These are phyloP conservation scores for Globisporangium nodosum DNA, from an alignment of 352 stramenopile genomes.

Conservation along the genomic window DNA sequence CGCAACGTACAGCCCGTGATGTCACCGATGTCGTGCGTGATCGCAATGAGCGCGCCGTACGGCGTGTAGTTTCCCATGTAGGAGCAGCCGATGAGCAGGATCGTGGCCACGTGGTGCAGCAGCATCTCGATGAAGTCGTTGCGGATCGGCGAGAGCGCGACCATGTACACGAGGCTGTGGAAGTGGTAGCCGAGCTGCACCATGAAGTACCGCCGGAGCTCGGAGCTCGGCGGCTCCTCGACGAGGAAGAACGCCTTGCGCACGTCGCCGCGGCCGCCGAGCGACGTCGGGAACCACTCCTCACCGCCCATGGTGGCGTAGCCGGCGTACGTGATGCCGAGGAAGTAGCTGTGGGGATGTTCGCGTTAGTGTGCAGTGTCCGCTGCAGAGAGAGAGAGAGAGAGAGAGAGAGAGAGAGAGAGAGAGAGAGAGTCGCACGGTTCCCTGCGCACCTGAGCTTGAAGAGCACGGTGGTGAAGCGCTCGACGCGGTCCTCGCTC, in stretches of 20 bases:
- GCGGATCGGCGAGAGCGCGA: conserved; percentile 46
- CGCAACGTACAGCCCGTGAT: conserved; percentile 38
- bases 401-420: too few relatives aligned
- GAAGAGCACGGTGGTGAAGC: conserved; percentile 68
- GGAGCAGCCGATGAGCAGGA: conserved; percentile 42
- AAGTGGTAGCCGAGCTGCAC: conserved; percentile 55
- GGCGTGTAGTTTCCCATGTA: conserved; percentile 45
- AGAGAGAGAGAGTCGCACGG: too few relatives aligned
- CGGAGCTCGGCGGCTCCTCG: conserved; percentile 23
- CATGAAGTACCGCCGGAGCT: conserved; percentile 41
- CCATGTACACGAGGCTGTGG: conserved; percentile 48
- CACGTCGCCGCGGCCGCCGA: conserved; percentile 31
- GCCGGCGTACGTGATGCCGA: conserved; percentile 33
- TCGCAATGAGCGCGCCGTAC: conserved; percentile 36
- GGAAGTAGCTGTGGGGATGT: conserved; percentile 34
- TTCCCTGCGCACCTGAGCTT: conserved; percentile 40
- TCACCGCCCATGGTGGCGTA: conserved; percentile 39
- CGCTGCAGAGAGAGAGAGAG: too few relatives aligned
- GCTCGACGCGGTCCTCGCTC: conserved; percentile 47
- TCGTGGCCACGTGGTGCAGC: conserved; percentile 46
- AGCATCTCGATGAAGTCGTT: conserved; percentile 63
- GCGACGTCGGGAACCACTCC: conserved; percentile 32
- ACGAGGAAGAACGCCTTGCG: conserved; percentile 26
- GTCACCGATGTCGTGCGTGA: conserved; percentile 50
- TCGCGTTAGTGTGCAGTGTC: background rate